Percentiles rank a stretch among this genome's conserved stretches.
phyloP scores from a whole-genome alignment of 305 asterid genomes.

The Ilex paraguariensis region DNA sequence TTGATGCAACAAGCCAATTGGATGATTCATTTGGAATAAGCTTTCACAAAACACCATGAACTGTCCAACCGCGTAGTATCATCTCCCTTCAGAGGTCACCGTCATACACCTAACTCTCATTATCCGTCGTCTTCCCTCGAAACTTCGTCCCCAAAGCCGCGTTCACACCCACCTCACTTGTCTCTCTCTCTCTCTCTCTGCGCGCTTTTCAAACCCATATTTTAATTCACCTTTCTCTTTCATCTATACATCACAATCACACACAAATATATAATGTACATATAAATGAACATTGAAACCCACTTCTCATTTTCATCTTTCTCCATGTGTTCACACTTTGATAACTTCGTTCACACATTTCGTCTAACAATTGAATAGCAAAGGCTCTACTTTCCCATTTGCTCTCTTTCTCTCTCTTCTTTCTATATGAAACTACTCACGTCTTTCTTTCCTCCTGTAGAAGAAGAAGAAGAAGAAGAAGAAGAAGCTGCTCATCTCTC shows the following conservation, averaged over 20 bases:
- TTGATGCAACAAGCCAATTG: no score
- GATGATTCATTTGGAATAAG: no score
- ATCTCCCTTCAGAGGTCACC: conserved; percentile 2
- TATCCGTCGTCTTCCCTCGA: conserved; percentile 13
- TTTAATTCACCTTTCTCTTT: no score
- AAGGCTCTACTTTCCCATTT: background rate
- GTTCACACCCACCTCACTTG: conserved; percentile 51
- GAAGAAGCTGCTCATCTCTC: background rate
- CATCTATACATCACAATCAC: no score
- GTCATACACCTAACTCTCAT: conserved; percentile 12
- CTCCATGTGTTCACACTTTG: no score
- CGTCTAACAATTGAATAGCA: conserved; percentile 31
- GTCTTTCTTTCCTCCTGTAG: background rate
- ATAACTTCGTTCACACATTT: conserved; percentile 45
- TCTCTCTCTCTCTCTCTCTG: background rate
- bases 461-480: background rate
- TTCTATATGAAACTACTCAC: conserved; percentile 15
- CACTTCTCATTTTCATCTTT: no score
- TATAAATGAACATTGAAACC: no score
- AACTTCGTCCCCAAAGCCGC: conserved; percentile 32
- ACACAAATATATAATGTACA: no score
- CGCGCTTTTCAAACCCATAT: no score
- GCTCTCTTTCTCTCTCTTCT: conserved; percentile 2
- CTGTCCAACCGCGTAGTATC: conserved; percentile 12
- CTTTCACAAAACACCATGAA: background rate